Percentiles rank a stretch among this genome's conserved stretches.
Conservation (phyloP, 2,329 filamentous ascomycete genomes). For the Aspergillus arachidicola region DNA sequence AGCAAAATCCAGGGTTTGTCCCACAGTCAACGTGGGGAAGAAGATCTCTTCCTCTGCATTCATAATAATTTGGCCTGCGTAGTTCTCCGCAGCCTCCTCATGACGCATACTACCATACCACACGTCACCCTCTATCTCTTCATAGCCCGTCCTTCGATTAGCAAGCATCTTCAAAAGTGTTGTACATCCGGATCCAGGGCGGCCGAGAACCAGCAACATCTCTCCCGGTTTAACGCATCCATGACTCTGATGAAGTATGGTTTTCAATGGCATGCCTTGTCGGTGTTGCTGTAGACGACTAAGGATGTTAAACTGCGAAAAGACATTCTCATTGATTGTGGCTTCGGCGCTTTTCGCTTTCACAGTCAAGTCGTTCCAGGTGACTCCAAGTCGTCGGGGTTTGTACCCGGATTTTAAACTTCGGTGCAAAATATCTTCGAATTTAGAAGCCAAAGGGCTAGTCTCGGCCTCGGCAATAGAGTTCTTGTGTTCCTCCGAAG, state of each 20-base stretch:
- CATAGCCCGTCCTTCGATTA: slow-evolving; percentile 62
- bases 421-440: background rate
- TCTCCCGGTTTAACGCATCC: slow-evolving; percentile 71
- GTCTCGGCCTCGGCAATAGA: background rate
- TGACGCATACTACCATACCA: background rate
- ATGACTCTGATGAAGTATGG: slow-evolving; percentile 63
- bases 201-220: slow-evolving; percentile 68
- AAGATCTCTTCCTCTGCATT: slow-evolving; percentile 55
- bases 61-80: slow-evolving; percentile 59
- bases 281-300: background rate
- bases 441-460: background rate
- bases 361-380: slow-evolving; percentile 3
- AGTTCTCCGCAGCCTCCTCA: slow-evolving; percentile 45
- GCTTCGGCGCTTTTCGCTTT: slow-evolving; percentile 4
- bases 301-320: slow-evolving; percentile 7
- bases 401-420: background rate
- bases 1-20: slow-evolving; percentile 50
- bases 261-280: slow-evolving; percentile 30
- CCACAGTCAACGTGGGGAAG: slow-evolving; percentile 53
- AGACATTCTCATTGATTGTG: slow-evolving; percentile 3
- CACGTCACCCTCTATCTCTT: slow-evolving; percentile 49
- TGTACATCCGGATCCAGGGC: slow-evolving; percentile 69
- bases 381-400: background rate
- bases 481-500: background rate
- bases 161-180: slow-evolving; percentile 69